Evolutionary conservation across 129 eudicot species (phyloP).

Genomic region (Cynara cardunculus): DNA sequence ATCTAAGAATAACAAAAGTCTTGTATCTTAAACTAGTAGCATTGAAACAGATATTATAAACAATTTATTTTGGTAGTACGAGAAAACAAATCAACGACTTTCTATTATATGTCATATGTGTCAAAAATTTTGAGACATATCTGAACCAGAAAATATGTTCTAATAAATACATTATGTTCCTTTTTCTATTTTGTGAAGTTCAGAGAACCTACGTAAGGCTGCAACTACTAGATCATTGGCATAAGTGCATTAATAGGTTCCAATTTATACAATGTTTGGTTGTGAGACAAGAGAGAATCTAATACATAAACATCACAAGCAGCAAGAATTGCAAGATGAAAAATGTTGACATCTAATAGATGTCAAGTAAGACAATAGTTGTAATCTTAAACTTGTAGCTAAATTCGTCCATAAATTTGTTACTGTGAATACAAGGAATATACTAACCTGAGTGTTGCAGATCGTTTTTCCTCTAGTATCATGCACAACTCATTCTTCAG

Average conservation of each 20-base stretch:
- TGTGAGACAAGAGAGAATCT: not conserved
- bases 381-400: not conserved
- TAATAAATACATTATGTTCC: not conserved
- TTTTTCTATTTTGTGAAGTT: not conserved
- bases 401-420: not conserved
- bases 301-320: not conserved
- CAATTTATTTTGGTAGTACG: not conserved
- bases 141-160: not conserved
- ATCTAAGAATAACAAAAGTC: not conserved
- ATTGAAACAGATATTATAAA: not conserved
- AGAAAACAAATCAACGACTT: not conserved
- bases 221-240: not conserved
- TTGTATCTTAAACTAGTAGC: not conserved
- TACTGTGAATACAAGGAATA: not conserved
- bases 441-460: conserved; percentile 72
- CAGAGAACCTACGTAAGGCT: not conserved
- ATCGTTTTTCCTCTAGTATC: conserved; percentile 76
- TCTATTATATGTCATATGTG: not conserved
- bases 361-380: not conserved
- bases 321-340: not conserved
- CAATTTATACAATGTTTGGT: not conserved
- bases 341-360: not conserved
- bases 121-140: not conserved
- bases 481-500: conserved; percentile 81
- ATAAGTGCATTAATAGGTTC: not conserved